These are phyloP conservation scores for Colletotrichum magnum DNA, from an alignment of 2,329 filamentous ascomycete species.

Conservation along the genomic window DNA sequence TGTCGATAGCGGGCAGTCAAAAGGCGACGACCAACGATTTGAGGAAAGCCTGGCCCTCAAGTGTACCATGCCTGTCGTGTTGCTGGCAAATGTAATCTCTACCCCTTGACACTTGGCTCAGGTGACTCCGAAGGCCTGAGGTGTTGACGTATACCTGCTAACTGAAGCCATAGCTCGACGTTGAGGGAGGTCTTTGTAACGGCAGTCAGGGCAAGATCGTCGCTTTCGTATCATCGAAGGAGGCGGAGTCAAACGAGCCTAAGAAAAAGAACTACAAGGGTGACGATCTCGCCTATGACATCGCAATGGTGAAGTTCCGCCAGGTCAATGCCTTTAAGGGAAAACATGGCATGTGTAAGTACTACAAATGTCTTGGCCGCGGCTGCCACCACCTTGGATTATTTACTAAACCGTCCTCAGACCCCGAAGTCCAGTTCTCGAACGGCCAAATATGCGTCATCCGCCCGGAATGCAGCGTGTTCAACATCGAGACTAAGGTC, in stretches of 20 bases:
- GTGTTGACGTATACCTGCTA: not conserved
- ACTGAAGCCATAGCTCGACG: not conserved
- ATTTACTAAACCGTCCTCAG: not conserved
- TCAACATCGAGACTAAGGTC: not conserved
- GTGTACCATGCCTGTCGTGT: not conserved
- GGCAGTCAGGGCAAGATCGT: constrained; percentile 6
- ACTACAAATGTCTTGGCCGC: not conserved
- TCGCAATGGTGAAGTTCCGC: not conserved
- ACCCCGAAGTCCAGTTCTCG: not conserved
- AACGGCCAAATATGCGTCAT: not conserved
- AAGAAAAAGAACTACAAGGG: not conserved
- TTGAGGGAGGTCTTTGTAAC: constrained; percentile 4
- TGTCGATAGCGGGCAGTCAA: not conserved
- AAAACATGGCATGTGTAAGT: not conserved
- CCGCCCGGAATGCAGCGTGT: constrained; percentile 2
- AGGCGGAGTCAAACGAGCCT: not conserved
- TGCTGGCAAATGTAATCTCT: constrained; percentile 15
- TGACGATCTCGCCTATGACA: not conserved
- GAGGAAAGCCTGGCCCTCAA: not conserved
- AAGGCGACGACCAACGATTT: not conserved
- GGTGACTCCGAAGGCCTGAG: not conserved
- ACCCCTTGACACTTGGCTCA: too few species aligned
- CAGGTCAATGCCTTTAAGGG: not conserved
- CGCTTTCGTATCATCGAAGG: too few species aligned
- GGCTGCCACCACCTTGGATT: not conserved